Evolutionary conservation across 305 asterid genomes (phyloP).

Genomic region (Rubia occidens): DNA sequence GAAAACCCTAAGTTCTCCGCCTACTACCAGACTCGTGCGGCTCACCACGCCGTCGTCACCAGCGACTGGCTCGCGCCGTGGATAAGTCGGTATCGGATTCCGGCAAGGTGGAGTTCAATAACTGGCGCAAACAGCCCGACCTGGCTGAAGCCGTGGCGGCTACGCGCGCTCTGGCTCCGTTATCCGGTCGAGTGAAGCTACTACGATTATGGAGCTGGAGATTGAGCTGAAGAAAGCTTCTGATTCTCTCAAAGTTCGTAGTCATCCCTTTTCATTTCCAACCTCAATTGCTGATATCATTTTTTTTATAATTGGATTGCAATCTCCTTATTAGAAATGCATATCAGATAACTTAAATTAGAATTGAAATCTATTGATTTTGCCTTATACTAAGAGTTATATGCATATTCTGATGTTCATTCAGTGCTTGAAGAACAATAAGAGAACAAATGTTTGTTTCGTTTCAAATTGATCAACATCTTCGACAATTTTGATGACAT

Average conservation of each 20-base stretch:
- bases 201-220: slow-evolving; percentile 90
- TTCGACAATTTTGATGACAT: slow-evolving; percentile 94
- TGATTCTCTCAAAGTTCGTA: slow-evolving; percentile 64
- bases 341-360: too few species aligned
- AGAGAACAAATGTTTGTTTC: too few species aligned
- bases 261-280: not conserved
- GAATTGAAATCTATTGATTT: not conserved
- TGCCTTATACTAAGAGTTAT: not conserved
- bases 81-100: slow-evolving; percentile 15
- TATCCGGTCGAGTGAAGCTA: slow-evolving; percentile 70
- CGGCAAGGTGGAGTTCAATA: slow-evolving; percentile 55
- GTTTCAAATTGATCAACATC: slow-evolving; percentile 23
- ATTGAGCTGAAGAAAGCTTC: slow-evolving; percentile 78
- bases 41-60: slow-evolving; percentile 81
- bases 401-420: not conserved
- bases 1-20: slow-evolving; percentile 52
- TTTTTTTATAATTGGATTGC: not conserved
- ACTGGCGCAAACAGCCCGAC: slow-evolving; percentile 81
- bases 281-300: not conserved
- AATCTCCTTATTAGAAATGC: not conserved
- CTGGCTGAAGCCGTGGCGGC: slow-evolving; percentile 98
- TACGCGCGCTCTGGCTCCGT: slow-evolving; percentile 84
- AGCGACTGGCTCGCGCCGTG: slow-evolving; percentile 69
- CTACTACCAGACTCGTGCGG: slow-evolving; percentile 82
- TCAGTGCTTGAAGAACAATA: not conserved